phyloP scores from a whole-genome alignment of 805 yeast genomes.

The Spathaspora hagerdaliae region DNA sequence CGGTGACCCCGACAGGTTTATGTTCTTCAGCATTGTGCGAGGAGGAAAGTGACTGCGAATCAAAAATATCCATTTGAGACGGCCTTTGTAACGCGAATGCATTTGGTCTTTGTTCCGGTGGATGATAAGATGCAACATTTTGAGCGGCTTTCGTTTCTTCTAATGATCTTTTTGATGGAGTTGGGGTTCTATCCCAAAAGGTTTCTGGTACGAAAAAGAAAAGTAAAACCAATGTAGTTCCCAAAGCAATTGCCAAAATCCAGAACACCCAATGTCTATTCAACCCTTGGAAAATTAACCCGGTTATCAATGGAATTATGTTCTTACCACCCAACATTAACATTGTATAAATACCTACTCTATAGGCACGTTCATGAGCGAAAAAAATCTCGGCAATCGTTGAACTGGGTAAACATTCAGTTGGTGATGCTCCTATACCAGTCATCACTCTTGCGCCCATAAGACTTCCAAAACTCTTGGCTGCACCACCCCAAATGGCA shows the following conservation, averaged over 20 bases:
- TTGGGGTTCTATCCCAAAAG: constrained; percentile 56
- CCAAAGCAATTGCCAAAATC: constrained; percentile 52
- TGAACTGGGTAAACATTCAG: constrained; percentile 57
- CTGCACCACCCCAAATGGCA: constrained; percentile 50
- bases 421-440: constrained; percentile 60
- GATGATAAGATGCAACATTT: constrained; percentile 21
- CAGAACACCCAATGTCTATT: constrained; percentile 62
- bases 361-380: constrained; percentile 58
- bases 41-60: constrained; percentile 12
- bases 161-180: constrained; percentile 43
- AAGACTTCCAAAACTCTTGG: constrained; percentile 45
- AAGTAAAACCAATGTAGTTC: constrained; percentile 39
- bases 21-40: constrained; percentile 7
- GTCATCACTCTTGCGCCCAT: constrained; percentile 55
- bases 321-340: constrained; percentile 60
- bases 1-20: constrained; percentile 11
- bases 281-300: constrained; percentile 45
- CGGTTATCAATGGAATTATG: constrained; percentile 52
- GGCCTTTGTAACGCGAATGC: constrained; percentile 23
- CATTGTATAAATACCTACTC: constrained; percentile 55
- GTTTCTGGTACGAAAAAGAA: constrained; percentile 62
- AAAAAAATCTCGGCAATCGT: constrained; percentile 60
- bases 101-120: constrained; percentile 25
- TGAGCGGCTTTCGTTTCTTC: constrained; percentile 47
- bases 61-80: constrained; percentile 10